Conservation (phyloP, 768 basidiomycete genomes). For the Megacollybia marginata region DNA sequence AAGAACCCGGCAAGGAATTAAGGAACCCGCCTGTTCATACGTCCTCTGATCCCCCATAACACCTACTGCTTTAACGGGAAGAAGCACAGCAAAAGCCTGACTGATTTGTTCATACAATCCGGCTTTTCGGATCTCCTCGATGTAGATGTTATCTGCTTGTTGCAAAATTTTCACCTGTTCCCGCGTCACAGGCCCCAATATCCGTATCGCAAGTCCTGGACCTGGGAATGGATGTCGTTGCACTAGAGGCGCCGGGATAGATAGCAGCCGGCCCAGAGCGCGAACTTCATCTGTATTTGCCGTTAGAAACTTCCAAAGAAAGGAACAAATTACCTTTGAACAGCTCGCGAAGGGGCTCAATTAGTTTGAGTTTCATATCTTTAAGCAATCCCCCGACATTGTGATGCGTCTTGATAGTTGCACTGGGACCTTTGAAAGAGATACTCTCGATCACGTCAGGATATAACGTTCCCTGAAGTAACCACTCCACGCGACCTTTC, state of each 20-base stretch:
- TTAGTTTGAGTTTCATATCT: slow-evolving; percentile 98
- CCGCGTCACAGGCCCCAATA: slow-evolving; percentile 90
- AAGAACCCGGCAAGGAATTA: neutral
- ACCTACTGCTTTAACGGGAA: slow-evolving; percentile 95
- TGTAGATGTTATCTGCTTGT: slow-evolving; percentile 91
- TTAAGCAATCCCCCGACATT: slow-evolving; percentile 95
- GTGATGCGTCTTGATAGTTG: slow-evolving; percentile 99
- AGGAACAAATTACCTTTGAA: slow-evolving; percentile 74
- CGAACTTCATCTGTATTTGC: slow-evolving; percentile 81
- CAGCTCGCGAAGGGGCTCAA: slow-evolving; percentile 93
- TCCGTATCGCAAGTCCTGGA: slow-evolving; percentile 95
- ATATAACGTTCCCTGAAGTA: slow-evolving; percentile 95
- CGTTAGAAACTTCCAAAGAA: neutral
- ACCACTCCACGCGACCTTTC: slow-evolving; percentile 90
- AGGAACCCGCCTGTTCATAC: slow-evolving; percentile 72
- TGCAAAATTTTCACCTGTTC: slow-evolving; percentile 90
- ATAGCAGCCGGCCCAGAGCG: slow-evolving; percentile 81
- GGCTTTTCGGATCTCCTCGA: slow-evolving; percentile 94
- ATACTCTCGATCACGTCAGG: slow-evolving; percentile 99
- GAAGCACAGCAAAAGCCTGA: slow-evolving; percentile 92
- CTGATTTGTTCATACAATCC: slow-evolving; percentile 89
- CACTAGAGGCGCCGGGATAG: slow-evolving; percentile 88
- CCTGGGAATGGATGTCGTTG: slow-evolving; percentile 98
- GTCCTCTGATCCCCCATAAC: slow-evolving; percentile 97
- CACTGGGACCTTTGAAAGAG: slow-evolving; percentile 97